Evolutionary conservation across 2,329 filamentous ascomycete species (phyloP).

Genomic region (Sphaerulina vaccinii): DNA sequence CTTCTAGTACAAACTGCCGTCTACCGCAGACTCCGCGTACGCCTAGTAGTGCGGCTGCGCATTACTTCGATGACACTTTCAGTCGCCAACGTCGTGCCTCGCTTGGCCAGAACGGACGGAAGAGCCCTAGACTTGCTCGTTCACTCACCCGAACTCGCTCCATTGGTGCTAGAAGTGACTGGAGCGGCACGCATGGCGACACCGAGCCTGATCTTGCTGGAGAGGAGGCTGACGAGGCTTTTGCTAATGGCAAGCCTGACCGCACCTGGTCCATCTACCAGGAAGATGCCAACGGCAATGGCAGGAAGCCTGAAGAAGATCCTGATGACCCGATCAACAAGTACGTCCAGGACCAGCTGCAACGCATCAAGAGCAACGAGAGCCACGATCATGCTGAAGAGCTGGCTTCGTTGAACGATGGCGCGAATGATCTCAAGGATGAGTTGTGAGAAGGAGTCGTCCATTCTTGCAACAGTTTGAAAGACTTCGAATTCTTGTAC

Average conservation of each 20-base stretch:
- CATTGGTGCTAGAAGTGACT: conserved; percentile 81
- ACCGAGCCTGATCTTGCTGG: conserved; percentile 40
- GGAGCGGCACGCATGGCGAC: conserved; percentile 42
- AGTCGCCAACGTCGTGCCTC: conserved; percentile 51
- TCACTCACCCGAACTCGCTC: conserved; percentile 55
- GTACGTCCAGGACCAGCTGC: conserved; percentile 79
- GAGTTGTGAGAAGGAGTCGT: background rate
- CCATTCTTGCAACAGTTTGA: background rate
- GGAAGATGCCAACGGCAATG: conserved; percentile 45
- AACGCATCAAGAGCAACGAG: conserved; percentile 64
- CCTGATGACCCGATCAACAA: conserved; percentile 65
- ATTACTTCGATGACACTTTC: conserved; percentile 95
- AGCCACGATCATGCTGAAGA: conserved; percentile 59
- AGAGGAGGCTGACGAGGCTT: conserved; percentile 36
- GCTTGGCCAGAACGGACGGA: conserved; percentile 62
- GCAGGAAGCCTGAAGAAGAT: conserved; percentile 35
- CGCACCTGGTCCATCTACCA: conserved; percentile 52
- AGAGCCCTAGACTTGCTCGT: conserved; percentile 51
- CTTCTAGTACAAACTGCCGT: conserved; percentile 73
- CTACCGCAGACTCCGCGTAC: conserved; percentile 91
- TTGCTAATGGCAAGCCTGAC: conserved; percentile 21
- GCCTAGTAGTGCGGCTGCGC: conserved; percentile 75
- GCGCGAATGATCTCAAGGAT: conserved; percentile 30
- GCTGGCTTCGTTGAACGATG: conserved; percentile 55
- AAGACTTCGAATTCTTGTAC: background rate